A percentile compares a stretch with the other conserved stretches of the same genome.
phyloP scores from a whole-genome alignment of 1,139 yeast species.

The Suhomyces choctaworum region DNA sequence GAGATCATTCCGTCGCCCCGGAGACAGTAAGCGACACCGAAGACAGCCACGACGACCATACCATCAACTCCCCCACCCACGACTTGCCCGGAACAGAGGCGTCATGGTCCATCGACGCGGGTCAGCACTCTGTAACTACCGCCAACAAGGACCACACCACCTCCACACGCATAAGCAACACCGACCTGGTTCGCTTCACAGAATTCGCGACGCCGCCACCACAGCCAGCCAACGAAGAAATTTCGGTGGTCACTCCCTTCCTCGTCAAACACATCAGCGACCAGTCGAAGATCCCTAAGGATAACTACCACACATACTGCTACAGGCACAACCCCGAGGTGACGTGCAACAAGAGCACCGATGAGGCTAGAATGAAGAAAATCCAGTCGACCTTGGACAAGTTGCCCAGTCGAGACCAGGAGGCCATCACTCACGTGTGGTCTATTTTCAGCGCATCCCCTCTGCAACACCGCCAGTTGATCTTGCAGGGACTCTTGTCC shows the following conservation, averaged over 20 bases:
- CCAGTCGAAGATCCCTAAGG: slow-evolving; percentile 44
- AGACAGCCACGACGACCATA: not conserved
- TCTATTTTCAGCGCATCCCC: slow-evolving; percentile 75
- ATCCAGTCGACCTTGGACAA: slow-evolving; percentile 61
- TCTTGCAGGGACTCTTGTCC: slow-evolving; percentile 77
- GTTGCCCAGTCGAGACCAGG: slow-evolving; percentile 62
- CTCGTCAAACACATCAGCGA: slow-evolving; percentile 47
- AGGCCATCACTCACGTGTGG: slow-evolving; percentile 77
- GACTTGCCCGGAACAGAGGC: not conserved
- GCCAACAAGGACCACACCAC: slow-evolving; percentile 1
- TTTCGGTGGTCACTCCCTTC: slow-evolving; percentile 49
- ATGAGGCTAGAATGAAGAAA: slow-evolving; percentile 61
- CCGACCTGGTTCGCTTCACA: slow-evolving; percentile 4
- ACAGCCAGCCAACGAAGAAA: slow-evolving; percentile 13
- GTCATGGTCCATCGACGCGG: not conserved
- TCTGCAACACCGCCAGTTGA: slow-evolving; percentile 64
- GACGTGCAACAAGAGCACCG: slow-evolving; percentile 68
- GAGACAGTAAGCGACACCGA: too few relatives aligned
- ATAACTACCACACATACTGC: slow-evolving; percentile 67
- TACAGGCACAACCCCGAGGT: slow-evolving; percentile 91
- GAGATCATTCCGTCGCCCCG: not conserved
- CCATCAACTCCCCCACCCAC: not conserved
- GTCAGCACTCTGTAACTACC: slow-evolving; percentile 9
- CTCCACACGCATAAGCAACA: slow-evolving; percentile 9
- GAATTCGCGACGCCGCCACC: slow-evolving; percentile 7